Evolutionary conservation across 176 grass and related monocot species (phyloP), one percentile per base, ranked within the genome.

Genomic region (Pontederia paniculata): DNA sequence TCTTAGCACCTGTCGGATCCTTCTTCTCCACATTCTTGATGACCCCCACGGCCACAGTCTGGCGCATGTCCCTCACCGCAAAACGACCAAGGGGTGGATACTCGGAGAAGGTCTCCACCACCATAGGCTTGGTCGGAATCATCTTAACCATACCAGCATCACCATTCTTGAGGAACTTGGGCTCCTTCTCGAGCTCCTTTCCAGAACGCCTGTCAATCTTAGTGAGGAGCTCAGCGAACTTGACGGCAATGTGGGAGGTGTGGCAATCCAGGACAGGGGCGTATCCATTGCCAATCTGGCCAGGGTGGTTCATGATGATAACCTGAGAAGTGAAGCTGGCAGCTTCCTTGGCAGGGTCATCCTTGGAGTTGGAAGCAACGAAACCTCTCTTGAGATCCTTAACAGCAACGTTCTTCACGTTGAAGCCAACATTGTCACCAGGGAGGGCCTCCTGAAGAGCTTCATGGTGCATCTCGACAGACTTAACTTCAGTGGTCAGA

Each of bases 81-180:
- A 65, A 65, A 5, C 62, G 12, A 25, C 62, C 62, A 20, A 65
- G 45, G 9, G 62, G 62, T 2, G 62, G 62, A 11, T 65, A 65
- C 62, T 65, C 62, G 12, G 45, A 65, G 62, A 65, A 65, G 1
- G 62, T 31, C 45, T 65, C 62, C 11, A 65, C 62, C 8, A 65
- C 62, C 62, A 65, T 65, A 13, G 45, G 46, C 45, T 65, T 65
- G 12, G 62, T 65, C 17, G 62, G 62, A 50, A 51, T 41, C 62
- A 65, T 65, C 62, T 65, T 65, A 9, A 65, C 62, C 0, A 51
- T 17, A 15, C 62, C 62, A 8, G 62, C 62, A 50, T 65, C 62
- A 21, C 62, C 62, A 18, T 65, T 65, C 62, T 65, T 65, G 9
- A 65, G 62, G 62, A 65, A 65, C 62, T 65, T 65, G 21, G 62